phyloP scores from a whole-genome alignment of 257 asterid species.

The Hygrophila difformis region DNA sequence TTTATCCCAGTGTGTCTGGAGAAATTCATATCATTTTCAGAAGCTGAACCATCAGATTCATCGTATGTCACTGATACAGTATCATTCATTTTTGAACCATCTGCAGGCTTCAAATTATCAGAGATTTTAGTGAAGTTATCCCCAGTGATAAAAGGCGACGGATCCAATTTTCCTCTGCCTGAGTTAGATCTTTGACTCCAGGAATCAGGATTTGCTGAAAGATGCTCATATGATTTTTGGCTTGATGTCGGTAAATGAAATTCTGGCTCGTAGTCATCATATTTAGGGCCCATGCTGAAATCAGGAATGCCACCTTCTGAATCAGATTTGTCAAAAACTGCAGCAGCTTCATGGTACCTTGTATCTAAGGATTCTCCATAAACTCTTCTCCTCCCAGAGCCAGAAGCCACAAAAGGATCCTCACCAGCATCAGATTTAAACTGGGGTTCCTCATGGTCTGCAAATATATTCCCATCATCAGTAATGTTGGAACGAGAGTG shows the following conservation, averaged over 20 bases:
- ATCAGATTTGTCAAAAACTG: constrained; percentile 50
- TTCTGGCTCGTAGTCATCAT: constrained; percentile 37
- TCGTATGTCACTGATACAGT: constrained; percentile 31
- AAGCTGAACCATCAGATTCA: constrained; percentile 39
- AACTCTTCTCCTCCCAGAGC: constrained; percentile 15
- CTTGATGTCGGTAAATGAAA: constrained; percentile 30
- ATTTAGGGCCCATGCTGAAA: constrained; percentile 28
- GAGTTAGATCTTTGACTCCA: constrained; percentile 29
- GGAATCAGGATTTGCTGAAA: constrained; percentile 18
- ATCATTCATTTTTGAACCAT: constrained; percentile 18
- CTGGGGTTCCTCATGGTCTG: too few species aligned
- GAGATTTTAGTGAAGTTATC: constrained; percentile 29
- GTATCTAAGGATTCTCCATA: constrained; percentile 18
- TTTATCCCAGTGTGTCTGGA: too few species aligned
- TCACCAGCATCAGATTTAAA: constrained; percentile 23
- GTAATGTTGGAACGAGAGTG: constrained; percentile 27
- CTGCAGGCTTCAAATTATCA: constrained; percentile 20
- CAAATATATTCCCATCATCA: constrained; percentile 16
- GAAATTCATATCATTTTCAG: too few species aligned
- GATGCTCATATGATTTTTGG: constrained; percentile 24
- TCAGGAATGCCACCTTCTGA: constrained; percentile 41
- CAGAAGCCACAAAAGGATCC: constrained; percentile 19
- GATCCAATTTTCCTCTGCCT: constrained; percentile 22
- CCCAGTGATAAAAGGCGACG: constrained; percentile 19
- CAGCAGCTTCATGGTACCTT: constrained; percentile 27